Base-by-base conservation (phyloP, 129 eudicot species). In the Chrysanthemum seticuspe region DNA sequence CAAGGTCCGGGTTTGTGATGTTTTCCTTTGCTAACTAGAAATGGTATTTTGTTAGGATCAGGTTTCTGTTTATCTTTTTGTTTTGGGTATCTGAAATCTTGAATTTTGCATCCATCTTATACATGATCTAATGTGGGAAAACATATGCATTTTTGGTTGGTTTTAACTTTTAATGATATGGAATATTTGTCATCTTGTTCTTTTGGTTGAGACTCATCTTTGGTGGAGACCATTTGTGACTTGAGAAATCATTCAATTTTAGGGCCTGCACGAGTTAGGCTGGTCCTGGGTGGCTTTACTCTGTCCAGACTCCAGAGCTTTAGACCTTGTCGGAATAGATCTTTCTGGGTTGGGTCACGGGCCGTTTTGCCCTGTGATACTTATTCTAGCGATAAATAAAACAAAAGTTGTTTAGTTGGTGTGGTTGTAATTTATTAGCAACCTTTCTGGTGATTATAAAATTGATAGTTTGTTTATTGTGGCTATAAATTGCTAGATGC, bases 51-150 rank as follows among this genome's bases (percentile, higher is more conserved):
- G 49, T 47, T 50, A 60, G 31, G 31, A 4, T 48, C 13, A 31
- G 60, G 62, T 62, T 15, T 51, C 13, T 50, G 19, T 5, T 34
- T 40, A 40, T 40, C 47, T 40, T 40, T 40, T 7, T 40, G 47
- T 40, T 6, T 40, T n/a, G 47, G 47, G 47, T 34, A 40, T 40
- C 14, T 67, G 47, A 15, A 76, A 76, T 76, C 53, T 48, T 68
- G 80, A 76, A 58, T 6, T 58, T 67, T 67, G 21, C 52, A 23
- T 67, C 7, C 48, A 70, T 67, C 36, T 45, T 57, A 66, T 49
- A 49, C 63, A 68, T 60, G 75, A 31, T 67, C 29, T 67, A 59
- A 59, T 67, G 74, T 63, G 64, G 71, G 64, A 44, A 50, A 51
- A 51, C n/a, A 62, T 49, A 45, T 74, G 70, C 19, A 40, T n/a